phyloP scores from a whole-genome alignment of 306 rosid genomes.

The Alnus rubra region DNA sequence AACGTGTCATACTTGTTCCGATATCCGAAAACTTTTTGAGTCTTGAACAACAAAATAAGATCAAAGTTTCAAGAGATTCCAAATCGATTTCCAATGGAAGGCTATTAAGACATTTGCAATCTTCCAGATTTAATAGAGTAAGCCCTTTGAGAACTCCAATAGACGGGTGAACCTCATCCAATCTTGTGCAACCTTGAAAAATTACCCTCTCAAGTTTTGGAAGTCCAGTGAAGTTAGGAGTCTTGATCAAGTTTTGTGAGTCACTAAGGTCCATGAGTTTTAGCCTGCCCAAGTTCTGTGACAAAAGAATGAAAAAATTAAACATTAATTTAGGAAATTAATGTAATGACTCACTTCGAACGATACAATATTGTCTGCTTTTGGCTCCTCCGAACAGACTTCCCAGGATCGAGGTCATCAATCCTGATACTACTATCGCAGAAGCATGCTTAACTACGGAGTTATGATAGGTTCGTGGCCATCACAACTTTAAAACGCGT shows the following conservation, averaged over 20 bases:
- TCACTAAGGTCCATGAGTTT: conserved; percentile 26
- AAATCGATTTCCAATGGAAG: conserved; percentile 19
- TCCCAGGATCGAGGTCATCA: no score
- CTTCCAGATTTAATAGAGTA: conserved; percentile 16
- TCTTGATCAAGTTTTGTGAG: conserved; percentile 15
- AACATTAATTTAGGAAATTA: no score
- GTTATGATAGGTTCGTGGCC: no score
- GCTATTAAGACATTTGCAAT: conserved; percentile 5
- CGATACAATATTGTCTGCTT: no score
- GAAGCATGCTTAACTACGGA: no score
- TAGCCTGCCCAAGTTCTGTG: conserved; percentile 16
- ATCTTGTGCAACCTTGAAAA: conserved; percentile 28
- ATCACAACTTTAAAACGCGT: no score
- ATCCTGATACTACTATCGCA: no score
- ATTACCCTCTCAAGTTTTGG: conserved; percentile 21
- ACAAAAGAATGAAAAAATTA: not conserved
- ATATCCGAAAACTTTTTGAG: conserved; percentile 20
- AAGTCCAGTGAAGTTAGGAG: conserved; percentile 8
- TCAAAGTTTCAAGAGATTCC: conserved; percentile 20
- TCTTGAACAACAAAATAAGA: conserved; percentile 13
- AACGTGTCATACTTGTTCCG: conserved; percentile 9
- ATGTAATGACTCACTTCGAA: no score
- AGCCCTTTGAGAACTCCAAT: conserved; percentile 15
- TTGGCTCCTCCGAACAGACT: no score
- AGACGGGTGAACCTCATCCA: conserved; percentile 18